Evolutionary conservation across 495 filamentous ascomycete species (phyloP), one percentile per base, ranked within the genome.

Genomic region (Podospora conica): DNA sequence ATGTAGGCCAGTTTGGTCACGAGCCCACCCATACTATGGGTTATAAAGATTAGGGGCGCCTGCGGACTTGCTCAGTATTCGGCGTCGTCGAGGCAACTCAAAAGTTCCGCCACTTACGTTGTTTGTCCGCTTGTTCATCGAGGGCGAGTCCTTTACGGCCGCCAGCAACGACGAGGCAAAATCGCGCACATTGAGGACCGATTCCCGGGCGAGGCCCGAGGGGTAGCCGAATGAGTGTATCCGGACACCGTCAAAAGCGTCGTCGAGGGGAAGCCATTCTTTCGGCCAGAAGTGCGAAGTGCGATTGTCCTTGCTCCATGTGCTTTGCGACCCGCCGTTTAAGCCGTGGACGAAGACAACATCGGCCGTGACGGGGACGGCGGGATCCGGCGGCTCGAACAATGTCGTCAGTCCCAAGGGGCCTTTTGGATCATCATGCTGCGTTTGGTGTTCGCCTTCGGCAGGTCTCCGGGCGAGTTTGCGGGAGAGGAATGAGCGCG

Each of bases 151-250:
- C 11, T 71, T 64, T 4, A 82, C 55, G 10, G 72, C 73, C 31
- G 66, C 76, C 24, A 84, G 70, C 11, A 84, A 60, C 40, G 75
- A 68, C 58, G 71, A 74, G 21, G 71, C 76, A 65, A 85, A 79
- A 65, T 82, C 75, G 40, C 71, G 73, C n/a, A 80, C 71, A 53
- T 77, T 78, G 3, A 83, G 65, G 63, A 69, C 65, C 63, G 67
- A 66, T 15, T 40, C 29, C 1, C 18, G 40, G 40, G 40, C 40
- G 18, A 48, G 40, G n/a, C 40, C 40, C 15, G 40, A 48, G 15
- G 40, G 40, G 15, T 48, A 48, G 7, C 40, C 40, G 1, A 48
- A 48, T 0, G 40, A 48, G n/a, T 48, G 40, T 48, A 8, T 48
- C 40, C 40, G 40, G 40, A 48, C 40, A 48, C n/a, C 40, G 0